Evolutionary conservation across 2,329 filamentous ascomycete genomes (phyloP).

Genomic region (Pseudogymnoascus sp.): DNA sequence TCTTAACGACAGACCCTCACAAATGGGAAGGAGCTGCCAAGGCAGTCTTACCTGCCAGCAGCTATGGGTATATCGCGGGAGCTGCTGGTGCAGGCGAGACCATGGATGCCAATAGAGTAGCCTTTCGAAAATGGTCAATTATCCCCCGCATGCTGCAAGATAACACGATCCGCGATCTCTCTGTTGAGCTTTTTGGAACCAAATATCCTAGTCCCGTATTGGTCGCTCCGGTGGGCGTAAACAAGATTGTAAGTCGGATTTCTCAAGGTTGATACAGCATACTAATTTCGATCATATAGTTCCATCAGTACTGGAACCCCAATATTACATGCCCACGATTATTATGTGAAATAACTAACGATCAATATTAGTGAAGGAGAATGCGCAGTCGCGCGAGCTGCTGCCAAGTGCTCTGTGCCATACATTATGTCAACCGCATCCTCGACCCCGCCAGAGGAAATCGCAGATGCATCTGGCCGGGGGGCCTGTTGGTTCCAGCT

Average conservation of each 20-base stretch:
- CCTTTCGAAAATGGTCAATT: slow-evolving; percentile 57
- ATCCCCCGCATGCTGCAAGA: slow-evolving; percentile 54
- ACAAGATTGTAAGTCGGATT: slow-evolving; percentile 31
- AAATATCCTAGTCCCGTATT: slow-evolving; percentile 51
- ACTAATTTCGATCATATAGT: neutral
- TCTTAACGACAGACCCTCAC: neutral
- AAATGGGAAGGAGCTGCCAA: neutral
- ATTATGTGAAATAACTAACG: neutral
- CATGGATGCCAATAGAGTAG: slow-evolving; percentile 45
- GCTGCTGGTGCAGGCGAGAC: neutral
- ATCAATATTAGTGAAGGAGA: slow-evolving; percentile 55
- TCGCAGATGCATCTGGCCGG: slow-evolving; percentile 45
- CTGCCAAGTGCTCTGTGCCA: slow-evolving; percentile 49
- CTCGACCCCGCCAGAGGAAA: slow-evolving; percentile 44
- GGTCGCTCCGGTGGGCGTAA: slow-evolving; percentile 58
- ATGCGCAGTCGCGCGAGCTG: slow-evolving; percentile 50
- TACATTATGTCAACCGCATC: slow-evolving; percentile 54
- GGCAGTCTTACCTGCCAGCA: neutral
- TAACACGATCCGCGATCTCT: slow-evolving; percentile 49
- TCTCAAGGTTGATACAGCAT: neutral
- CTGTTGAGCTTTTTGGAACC: slow-evolving; percentile 51
- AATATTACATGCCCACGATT: neutral
- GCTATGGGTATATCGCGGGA: neutral
- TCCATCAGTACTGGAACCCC: neutral
- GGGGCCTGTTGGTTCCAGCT: slow-evolving; percentile 53